These are phyloP conservation scores for Debaryomyces castellii DNA, from an alignment of 805 yeast genomes.

Conservation along the genomic window DNA sequence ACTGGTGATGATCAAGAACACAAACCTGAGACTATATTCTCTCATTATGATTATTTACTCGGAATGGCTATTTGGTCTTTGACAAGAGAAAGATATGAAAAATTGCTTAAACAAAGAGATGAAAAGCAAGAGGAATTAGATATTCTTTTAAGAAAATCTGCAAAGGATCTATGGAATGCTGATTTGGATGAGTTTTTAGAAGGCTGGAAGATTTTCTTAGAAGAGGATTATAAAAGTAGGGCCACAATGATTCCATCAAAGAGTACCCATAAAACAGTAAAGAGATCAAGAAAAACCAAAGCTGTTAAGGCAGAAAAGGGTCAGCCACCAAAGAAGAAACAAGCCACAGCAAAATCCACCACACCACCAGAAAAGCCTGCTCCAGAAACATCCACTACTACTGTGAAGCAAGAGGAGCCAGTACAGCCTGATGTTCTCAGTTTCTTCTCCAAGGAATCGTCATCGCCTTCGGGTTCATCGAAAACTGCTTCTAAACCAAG, in stretches of 20 bases:
- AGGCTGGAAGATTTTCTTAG: slow-evolving; percentile 67
- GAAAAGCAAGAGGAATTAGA: slow-evolving; percentile 72
- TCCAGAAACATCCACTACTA: too few species aligned
- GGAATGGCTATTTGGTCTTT: slow-evolving; percentile 95
- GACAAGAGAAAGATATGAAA: slow-evolving; percentile 85
- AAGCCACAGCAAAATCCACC: slow-evolving; percentile 2
- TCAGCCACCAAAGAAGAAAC: slow-evolving; percentile 15
- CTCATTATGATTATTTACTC: slow-evolving; percentile 80
- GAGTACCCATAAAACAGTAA: slow-evolving; percentile 42
- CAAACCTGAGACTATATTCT: slow-evolving; percentile 52
- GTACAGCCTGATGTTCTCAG: slow-evolving; percentile 3
- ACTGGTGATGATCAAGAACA: slow-evolving; percentile 37
- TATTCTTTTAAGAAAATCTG: slow-evolving; percentile 59
- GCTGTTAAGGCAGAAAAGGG: background rate
- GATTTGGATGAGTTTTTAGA: slow-evolving; percentile 76
- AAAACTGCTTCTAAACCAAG: slow-evolving; percentile 1
- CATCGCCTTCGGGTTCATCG: background rate
- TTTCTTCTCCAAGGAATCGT: slow-evolving; percentile 1
- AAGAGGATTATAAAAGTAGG: slow-evolving; percentile 62
- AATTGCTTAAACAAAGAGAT: slow-evolving; percentile 68
- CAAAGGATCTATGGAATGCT: slow-evolving; percentile 84
- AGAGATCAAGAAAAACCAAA: slow-evolving; percentile 11
- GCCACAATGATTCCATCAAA: slow-evolving; percentile 45
- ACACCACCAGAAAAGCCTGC: slow-evolving; percentile 1
- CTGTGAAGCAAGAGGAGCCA: background rate